phyloP scores from a whole-genome alignment of 306 rosid genomes.

The Lablab purpureus region DNA sequence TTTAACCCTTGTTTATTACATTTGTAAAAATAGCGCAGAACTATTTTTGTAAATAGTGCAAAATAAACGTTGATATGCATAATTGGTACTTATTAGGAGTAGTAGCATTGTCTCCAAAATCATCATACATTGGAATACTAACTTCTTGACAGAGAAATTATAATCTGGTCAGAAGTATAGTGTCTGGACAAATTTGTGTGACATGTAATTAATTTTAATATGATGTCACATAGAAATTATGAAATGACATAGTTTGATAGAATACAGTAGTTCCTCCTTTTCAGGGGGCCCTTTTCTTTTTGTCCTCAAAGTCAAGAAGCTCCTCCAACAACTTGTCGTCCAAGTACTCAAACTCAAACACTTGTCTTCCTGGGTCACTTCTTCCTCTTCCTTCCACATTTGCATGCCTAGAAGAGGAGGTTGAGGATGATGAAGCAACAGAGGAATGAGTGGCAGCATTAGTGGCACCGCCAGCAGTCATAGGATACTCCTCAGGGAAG shows the following conservation, averaged over 20 bases:
- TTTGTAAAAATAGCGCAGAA: no score
- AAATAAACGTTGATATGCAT: neutral
- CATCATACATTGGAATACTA: no score
- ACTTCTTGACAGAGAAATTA: no score
- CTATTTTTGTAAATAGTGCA: no score
- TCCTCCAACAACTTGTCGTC: conserved; percentile 86
- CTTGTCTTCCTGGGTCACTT: conserved; percentile 56
- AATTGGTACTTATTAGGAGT: neutral
- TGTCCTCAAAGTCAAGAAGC: conserved; percentile 73
- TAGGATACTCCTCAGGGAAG: conserved; percentile 74
- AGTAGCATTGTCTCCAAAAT: conserved; percentile 19
- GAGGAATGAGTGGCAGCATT: conserved; percentile 42
- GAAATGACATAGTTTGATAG: no score
- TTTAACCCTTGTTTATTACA: no score
- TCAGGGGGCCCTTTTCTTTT: conserved; percentile 48
- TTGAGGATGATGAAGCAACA: conserved; percentile 45
- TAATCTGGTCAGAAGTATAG: no score
- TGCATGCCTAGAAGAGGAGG: conserved; percentile 45
- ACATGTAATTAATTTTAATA: neutral
- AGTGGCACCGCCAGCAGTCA: conserved; percentile 14
- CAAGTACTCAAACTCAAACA: conserved; percentile 75
- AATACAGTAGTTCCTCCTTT: neutral
- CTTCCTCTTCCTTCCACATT: conserved; percentile 33
- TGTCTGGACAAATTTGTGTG: neutral
- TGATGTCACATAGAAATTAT: no score